Percentiles rank a stretch among this genome's conserved stretches.
phyloP scores from a whole-genome alignment of 2,329 filamentous ascomycete genomes.

The Macrophomina pseudophaseolina region DNA sequence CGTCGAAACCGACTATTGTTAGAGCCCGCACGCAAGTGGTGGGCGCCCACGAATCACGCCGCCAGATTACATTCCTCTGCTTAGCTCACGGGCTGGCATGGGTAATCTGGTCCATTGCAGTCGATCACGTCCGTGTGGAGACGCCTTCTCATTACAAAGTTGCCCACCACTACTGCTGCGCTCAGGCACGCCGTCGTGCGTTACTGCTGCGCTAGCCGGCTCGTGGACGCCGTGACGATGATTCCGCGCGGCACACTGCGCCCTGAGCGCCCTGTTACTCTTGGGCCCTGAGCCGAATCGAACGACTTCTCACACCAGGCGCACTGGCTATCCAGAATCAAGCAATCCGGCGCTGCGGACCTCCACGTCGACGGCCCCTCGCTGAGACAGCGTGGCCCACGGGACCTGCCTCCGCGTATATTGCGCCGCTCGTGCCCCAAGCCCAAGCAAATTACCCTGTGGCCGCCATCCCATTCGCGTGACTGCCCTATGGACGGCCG shows the following conservation, averaged over 20 bases:
- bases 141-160: conserved; percentile 14
- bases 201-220: conserved; percentile 13
- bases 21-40: conserved; percentile 12
- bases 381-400: conserved; percentile 14
- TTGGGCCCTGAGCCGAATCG: conserved; percentile 12
- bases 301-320: conserved; percentile 15
- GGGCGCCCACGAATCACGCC: conserved; percentile 11
- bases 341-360: conserved; percentile 15
- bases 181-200: conserved; percentile 4
- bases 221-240: conserved; percentile 9
- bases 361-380: conserved; percentile 10
- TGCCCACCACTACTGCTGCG: neutral
- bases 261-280: neutral
- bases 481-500: conserved; percentile 7
- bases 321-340: conserved; percentile 4
- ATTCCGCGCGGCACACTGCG: neutral
- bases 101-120: neutral
- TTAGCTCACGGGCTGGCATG: conserved; percentile 10
- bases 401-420: conserved; percentile 7
- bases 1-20: conserved; percentile 22
- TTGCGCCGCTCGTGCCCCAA: neutral
- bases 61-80: conserved; percentile 14
- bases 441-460: conserved; percentile 10
- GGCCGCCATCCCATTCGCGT: neutral
- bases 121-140: conserved; percentile 16